A percentile compares a stretch with the other conserved stretches of the same genome.
Conservation (phyloP, 257 asterid species). For the Solanum bukasovii region DNA sequence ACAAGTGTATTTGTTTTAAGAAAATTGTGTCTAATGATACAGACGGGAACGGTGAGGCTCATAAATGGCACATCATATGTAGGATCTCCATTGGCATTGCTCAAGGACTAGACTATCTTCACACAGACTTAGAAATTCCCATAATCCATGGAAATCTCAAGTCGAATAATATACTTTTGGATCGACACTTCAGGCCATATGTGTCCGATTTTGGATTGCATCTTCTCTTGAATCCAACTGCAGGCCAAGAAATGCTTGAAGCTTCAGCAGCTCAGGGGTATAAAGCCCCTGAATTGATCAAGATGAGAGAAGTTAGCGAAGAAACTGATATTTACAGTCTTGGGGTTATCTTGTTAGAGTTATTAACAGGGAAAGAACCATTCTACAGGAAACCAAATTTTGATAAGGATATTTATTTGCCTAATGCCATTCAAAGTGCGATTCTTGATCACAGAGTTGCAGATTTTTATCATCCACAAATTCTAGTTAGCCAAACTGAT, state of each 20-base stretch:
- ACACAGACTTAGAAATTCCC: slow-evolving; percentile 38
- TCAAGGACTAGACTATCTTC: slow-evolving; percentile 60
- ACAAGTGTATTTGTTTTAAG: not conserved
- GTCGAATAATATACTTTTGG: slow-evolving; percentile 63
- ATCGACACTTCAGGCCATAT: slow-evolving; percentile 38
- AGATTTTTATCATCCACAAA: slow-evolving; percentile 49
- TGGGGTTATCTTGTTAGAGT: slow-evolving; percentile 66
- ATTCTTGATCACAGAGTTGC: slow-evolving; percentile 54
- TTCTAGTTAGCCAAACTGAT: slow-evolving; percentile 37
- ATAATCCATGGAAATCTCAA: slow-evolving; percentile 80
- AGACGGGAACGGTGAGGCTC: slow-evolving; percentile 57
- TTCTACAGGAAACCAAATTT: slow-evolving; percentile 32
- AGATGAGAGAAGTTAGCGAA: slow-evolving; percentile 58
- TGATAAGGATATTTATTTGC: slow-evolving; percentile 50
- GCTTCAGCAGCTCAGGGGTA: slow-evolving; percentile 61
- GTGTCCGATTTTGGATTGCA: slow-evolving; percentile 74
- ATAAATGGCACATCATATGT: slow-evolving; percentile 60
- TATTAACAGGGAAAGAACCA: slow-evolving; percentile 63
- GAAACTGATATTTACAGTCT: slow-evolving; percentile 69
- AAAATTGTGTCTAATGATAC: slow-evolving; percentile 6
- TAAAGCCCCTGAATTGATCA: slow-evolving; percentile 73
- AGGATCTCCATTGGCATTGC: slow-evolving; percentile 59
- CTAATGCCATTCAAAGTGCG: slow-evolving; percentile 48
- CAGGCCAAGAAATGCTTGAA: slow-evolving; percentile 72
- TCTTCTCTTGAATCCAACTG: slow-evolving; percentile 48